Conservation (phyloP, 352 stramenopile species). For the Phytopythium litorale region DNA sequence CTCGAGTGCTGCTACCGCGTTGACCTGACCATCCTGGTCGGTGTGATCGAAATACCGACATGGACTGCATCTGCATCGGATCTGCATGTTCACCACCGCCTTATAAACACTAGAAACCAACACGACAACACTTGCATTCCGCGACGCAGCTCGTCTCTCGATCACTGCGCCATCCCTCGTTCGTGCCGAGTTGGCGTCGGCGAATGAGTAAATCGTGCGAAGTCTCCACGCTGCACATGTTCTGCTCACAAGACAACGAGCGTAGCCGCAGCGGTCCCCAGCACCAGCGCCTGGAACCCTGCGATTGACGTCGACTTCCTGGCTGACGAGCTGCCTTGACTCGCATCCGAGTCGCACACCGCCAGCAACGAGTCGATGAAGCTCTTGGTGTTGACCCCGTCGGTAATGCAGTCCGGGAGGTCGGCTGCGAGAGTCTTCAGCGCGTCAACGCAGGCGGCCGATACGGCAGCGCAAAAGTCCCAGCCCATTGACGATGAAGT, state of each 20-base stretch:
- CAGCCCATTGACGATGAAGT: not conserved
- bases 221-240: too few species aligned
- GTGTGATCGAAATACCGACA: not conserved
- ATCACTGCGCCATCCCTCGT: too few species aligned
- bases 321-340: not conserved
- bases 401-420: not conserved
- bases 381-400: conserved; percentile 3
- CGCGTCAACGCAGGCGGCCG: not conserved
- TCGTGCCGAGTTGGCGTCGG: too few species aligned
- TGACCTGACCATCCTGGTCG: not conserved
- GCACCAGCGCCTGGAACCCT: not conserved
- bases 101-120: conserved; percentile 1
- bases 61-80: not conserved
- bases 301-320: not conserved
- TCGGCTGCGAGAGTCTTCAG: not conserved
- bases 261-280: not conserved
- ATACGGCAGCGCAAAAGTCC: not conserved
- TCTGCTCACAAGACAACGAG: not conserved
- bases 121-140: not conserved
- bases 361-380: not conserved
- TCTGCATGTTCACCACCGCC: not conserved
- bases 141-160: too few species aligned
- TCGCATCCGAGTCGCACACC: not conserved
- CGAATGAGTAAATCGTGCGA: too few species aligned
- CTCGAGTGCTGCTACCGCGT: not conserved